phyloP scores from a whole-genome alignment of 495 filamentous ascomycete genomes.

The Pseudoneurospora amorphoporcata region DNA sequence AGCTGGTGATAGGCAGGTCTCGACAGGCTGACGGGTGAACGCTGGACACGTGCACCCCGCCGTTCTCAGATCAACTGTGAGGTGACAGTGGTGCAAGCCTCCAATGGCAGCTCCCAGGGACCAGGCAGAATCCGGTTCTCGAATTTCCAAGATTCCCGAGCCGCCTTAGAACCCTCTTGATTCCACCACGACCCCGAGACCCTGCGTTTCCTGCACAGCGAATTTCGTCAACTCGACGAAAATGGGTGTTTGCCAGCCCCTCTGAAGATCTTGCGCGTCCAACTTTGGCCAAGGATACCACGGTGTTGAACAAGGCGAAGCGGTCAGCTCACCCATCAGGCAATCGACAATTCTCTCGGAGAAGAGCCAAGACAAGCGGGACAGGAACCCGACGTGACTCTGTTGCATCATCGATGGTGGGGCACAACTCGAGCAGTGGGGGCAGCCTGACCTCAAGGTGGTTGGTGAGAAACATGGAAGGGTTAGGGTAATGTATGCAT shows the following conservation, averaged over 20 bases:
- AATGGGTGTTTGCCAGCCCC: neutral
- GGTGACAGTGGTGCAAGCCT: neutral
- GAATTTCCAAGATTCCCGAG: neutral
- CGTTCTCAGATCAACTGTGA: neutral
- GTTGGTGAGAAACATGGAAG: neutral
- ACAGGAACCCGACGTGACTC: neutral
- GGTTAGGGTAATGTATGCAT: neutral
- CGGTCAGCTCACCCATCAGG: neutral
- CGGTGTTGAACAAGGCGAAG: neutral
- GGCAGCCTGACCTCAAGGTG: neutral
- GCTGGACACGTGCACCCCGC: neutral
- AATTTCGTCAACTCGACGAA: neutral
- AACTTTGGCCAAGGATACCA: neutral
- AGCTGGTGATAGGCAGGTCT: neutral
- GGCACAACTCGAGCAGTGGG: neutral
- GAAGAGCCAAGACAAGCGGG: neutral
- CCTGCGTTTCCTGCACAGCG: neutral
- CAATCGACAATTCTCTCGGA: neutral
- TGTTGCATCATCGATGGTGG: neutral
- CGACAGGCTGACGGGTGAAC: neutral
- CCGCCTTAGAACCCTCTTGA: neutral
- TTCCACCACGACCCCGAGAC: neutral
- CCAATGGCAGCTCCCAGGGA: neutral
- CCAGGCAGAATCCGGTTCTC: neutral
- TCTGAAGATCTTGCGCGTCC: neutral